Percentiles rank a stretch among this genome's conserved stretches.
Conservation (phyloP, 495 filamentous ascomycete genomes). For the Podospora appendiculata region DNA sequence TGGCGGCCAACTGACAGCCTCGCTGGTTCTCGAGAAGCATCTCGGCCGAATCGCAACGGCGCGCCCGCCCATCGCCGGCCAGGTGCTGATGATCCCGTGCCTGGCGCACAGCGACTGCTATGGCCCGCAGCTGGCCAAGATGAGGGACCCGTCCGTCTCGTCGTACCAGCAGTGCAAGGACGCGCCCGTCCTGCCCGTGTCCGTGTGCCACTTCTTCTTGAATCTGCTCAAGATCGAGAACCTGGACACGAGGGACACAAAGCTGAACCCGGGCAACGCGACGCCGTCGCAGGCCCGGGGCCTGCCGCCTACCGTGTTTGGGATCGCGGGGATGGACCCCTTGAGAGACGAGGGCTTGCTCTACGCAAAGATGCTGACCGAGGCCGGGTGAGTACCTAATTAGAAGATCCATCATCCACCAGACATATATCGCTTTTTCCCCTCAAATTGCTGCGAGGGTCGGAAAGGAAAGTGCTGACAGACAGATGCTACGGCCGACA, state of each 20-base stretch:
- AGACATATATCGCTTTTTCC: too few species aligned
- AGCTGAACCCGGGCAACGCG: constrained; percentile 34
- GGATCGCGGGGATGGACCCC: constrained; percentile 38
- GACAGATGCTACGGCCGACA: not conserved
- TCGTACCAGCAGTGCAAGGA: constrained; percentile 30
- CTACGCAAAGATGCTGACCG: constrained; percentile 32
- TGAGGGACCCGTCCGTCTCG: constrained; percentile 25
- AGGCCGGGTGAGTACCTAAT: constrained; percentile 22
- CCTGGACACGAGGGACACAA: constrained; percentile 19
- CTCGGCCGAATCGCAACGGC: constrained; percentile 11
- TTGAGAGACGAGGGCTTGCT: constrained; percentile 40
- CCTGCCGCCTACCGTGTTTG: constrained; percentile 36
- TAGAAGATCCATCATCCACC: not conserved
- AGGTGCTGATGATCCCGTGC: constrained; percentile 37
- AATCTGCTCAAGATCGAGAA: constrained; percentile 21
- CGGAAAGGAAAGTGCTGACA: too few species aligned
- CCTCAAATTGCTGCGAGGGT: too few species aligned
- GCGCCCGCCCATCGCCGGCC: constrained; percentile 26
- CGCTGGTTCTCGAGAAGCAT: constrained; percentile 27
- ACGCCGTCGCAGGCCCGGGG: constrained; percentile 30
- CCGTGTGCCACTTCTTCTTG: constrained; percentile 24
- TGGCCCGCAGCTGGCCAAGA: constrained; percentile 20
- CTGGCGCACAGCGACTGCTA: constrained; percentile 27
- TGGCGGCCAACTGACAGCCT: constrained; percentile 35
- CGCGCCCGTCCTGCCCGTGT: constrained; percentile 31